Evolutionary conservation across 2,329 filamentous ascomycete species (phyloP).

Genomic region (Stemphylium lycopersici): DNA sequence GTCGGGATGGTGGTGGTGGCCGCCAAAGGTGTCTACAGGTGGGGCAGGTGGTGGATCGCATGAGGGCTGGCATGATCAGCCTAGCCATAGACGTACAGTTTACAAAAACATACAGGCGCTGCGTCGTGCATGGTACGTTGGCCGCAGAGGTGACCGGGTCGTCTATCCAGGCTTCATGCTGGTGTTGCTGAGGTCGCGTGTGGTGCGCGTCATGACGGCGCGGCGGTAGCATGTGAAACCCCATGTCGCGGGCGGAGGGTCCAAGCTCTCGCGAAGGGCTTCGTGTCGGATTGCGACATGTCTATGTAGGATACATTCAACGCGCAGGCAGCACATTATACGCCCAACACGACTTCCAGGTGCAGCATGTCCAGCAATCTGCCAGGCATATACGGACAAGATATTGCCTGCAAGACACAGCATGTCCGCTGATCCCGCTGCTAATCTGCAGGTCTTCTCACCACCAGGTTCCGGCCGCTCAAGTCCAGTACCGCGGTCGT

Average conservation of each 20-base stretch:
- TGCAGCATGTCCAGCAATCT: constrained; percentile 40
- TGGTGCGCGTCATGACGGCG: constrained; percentile 17
- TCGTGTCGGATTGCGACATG: constrained; percentile 27
- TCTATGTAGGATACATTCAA: constrained; percentile 12
- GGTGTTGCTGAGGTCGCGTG: constrained; percentile 15
- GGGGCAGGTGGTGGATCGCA: constrained; percentile 19
- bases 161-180: constrained; percentile 10
- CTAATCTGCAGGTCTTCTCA: constrained; percentile 57
- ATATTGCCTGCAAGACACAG: constrained; percentile 30
- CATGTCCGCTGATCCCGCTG: constrained; percentile 49
- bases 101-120: constrained; percentile 2
- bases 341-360: constrained; percentile 10
- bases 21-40: constrained; percentile 1
- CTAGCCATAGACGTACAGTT: not conserved
- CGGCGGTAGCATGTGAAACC: constrained; percentile 23
- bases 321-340: constrained; percentile 25
- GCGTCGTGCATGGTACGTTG: constrained; percentile 19
- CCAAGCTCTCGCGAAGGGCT: constrained; percentile 22
- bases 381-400: constrained; percentile 22
- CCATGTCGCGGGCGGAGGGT: constrained; percentile 16
- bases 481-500: constrained; percentile 75
- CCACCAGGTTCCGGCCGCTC: constrained; percentile 84
- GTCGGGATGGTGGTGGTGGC: constrained; percentile 11
- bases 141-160: not conserved
- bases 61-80: constrained; percentile 9